phyloP scores from a whole-genome alignment of 495 filamentous ascomycete species.

The Hypoxylon rickii region DNA sequence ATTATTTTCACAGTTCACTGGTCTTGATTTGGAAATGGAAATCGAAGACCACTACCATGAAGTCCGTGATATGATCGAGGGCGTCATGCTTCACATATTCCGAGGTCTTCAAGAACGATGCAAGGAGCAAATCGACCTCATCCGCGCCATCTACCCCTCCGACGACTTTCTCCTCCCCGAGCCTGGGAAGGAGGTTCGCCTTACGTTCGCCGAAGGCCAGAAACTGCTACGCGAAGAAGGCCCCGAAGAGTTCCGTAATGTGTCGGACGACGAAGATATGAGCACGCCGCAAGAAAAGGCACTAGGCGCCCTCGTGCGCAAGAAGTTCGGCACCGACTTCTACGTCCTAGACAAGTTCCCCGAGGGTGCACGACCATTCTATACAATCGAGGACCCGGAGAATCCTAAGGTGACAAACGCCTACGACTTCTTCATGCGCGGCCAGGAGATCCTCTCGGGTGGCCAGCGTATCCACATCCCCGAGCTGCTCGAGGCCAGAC shows the following conservation, averaged over 20 bases:
- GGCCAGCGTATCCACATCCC: conserved; percentile 85
- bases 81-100: conserved; percentile 89
- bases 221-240: conserved; percentile 79
- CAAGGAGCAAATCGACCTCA: conserved; percentile 69
- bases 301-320: conserved; percentile 80
- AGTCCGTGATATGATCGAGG: conserved; percentile 77
- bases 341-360: conserved; percentile 93
- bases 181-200: conserved; percentile 74
- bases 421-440: conserved; percentile 92
- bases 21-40: conserved; percentile 97
- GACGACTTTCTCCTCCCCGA: conserved; percentile 55
- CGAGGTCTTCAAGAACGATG: conserved; percentile 70
- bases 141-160: conserved; percentile 64
- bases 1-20: conserved; percentile 65
- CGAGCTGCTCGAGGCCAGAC: conserved; percentile 67
- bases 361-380: conserved; percentile 82
- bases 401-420: conserved; percentile 75
- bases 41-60: conserved; percentile 89
- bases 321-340: conserved; percentile 88
- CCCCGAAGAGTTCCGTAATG: conserved; percentile 68
- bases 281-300: conserved; percentile 85
- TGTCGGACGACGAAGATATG: conserved; percentile 79
- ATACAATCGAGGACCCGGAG: conserved; percentile 77
- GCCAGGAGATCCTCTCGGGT: conserved; percentile 86
- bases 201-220: conserved; percentile 86